Base-by-base conservation (phyloP, 306 rosid genomes). In the Echinosophora koreensis region DNA sequence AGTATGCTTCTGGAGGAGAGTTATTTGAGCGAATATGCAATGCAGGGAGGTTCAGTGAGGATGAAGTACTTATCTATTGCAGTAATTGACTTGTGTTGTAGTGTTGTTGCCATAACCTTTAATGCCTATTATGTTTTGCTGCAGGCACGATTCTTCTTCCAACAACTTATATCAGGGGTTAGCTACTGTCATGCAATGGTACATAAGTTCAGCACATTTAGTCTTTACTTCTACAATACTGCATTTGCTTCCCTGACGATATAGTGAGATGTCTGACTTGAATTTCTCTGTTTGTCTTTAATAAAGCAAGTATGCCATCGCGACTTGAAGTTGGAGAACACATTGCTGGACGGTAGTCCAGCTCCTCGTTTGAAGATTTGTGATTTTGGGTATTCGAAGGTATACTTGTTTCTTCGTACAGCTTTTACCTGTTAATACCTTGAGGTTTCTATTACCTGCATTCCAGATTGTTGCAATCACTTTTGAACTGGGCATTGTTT, bases 141-240 rank as follows among this genome's bases (percentile, higher is more conserved):
- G 86, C 87, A 94, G 98, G 97, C 98, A 47, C 97, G 98, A 17
- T 94, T 92, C 86, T 92, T 94, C 89, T 94, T 94, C 83, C 98
- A 94, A 77, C 97, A 89, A 76, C 98, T 94, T 70, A 88, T 92
- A 81, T 92, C 98, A 67, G 98, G 98, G 61, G 97, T 94, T 75
- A 90, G 98, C 92, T 92, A 83, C 81, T 94, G 97, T 86, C 97
- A 90, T 76, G 90, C 97, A 54, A 94, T 94, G 98, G 98, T 94
- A 76, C 61, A 63, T 39, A 55, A 74, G 44, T 71, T 38, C 7
- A 8, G 37, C 12, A 22, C 5, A 0, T 27, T 35, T 72, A 37
- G 32, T 28, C 38, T 60, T 82, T 37, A 63, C 59, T 14, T 70
- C 12, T 37, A 6, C 8, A 47, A 0, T 22, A 16, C 28, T 35